Evolutionary conservation across 73 alveolate genomes (phyloP).

Genomic region (Paramecium primaurelia): DNA sequence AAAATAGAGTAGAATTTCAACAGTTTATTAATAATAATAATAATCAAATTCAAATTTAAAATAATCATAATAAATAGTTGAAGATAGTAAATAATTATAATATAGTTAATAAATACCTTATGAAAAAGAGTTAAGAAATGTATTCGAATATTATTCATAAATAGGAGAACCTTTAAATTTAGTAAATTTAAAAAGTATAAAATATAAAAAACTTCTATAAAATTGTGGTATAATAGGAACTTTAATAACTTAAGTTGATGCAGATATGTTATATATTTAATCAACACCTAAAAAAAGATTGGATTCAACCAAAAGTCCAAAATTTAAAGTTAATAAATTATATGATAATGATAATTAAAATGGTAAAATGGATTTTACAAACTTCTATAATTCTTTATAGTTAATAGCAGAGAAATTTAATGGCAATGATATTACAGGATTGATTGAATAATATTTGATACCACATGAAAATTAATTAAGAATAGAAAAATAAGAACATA

Average conservation of each 20-base stretch:
- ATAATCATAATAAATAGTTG: not conserved
- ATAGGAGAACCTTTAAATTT: slow-evolving; percentile 38
- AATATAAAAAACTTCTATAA: not conserved
- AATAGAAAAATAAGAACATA: not conserved
- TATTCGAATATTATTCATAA: slow-evolving; percentile 33
- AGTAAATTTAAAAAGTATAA: slow-evolving; percentile 18
- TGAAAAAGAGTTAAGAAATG: not conserved
- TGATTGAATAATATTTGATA: not conserved
- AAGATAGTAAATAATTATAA: not conserved
- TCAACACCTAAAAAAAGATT: not conserved
- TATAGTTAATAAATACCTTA: not conserved
- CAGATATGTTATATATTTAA: slow-evolving; percentile 10
- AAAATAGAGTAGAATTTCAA: not conserved
- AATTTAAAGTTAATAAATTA: not conserved
- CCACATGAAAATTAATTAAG: not conserved
- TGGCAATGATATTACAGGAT: not conserved
- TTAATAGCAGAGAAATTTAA: not conserved
- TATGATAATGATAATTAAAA: slow-evolving; percentile 5
- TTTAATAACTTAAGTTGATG: not conserved
- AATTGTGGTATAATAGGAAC: not conserved
- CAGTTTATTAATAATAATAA: not conserved
- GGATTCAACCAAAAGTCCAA: not conserved
- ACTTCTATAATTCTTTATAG: not conserved
- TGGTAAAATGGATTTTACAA: slow-evolving; percentile 20
- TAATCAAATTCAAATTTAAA: not conserved